Conservation (phyloP, 1,284 basidiomycete genomes). For the Lentinula novae-zelandiae region DNA sequence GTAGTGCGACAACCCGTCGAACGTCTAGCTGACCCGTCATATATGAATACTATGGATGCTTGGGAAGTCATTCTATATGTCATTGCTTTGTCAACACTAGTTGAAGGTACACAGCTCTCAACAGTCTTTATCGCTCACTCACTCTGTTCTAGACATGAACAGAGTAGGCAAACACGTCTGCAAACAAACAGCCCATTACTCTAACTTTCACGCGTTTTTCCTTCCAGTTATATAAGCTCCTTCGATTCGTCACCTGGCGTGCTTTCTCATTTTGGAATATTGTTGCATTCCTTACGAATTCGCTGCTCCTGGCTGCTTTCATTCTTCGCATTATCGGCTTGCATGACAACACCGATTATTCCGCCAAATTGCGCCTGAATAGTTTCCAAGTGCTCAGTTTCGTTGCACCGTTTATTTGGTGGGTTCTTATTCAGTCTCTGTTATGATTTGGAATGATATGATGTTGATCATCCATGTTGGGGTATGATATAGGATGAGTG, state of each 20-base stretch:
- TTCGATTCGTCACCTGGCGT: conserved; percentile 64
- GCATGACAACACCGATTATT: conserved; percentile 34
- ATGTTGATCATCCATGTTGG: conserved; percentile 3
- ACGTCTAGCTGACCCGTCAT: conserved; percentile 42
- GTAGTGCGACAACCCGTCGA: conserved; percentile 72
- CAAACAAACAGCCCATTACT: not conserved
- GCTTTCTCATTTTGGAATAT: conserved; percentile 83
- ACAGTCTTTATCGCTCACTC: conserved; percentile 3
- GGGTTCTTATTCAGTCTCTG: conserved; percentile 22
- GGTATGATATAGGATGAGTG: conserved; percentile 67
- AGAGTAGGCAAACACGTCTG: conserved; percentile 42
- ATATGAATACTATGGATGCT: conserved; percentile 51
- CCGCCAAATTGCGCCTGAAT: conserved; percentile 46
- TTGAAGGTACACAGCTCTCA: conserved; percentile 58
- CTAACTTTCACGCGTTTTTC: not conserved
- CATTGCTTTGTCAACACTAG: conserved; percentile 69
- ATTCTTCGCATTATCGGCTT: conserved; percentile 68
- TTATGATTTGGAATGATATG: not conserved
- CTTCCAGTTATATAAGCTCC: conserved; percentile 57
- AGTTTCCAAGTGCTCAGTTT: conserved; percentile 89
- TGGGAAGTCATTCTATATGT: conserved; percentile 81
- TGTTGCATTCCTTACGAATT: conserved; percentile 70
- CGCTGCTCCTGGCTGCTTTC: conserved; percentile 72
- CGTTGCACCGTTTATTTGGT: conserved; percentile 86
- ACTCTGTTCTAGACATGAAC: conserved; percentile 47